Conservation (phyloP, 805 yeast species). For the Brettanomyces naardenensis region DNA sequence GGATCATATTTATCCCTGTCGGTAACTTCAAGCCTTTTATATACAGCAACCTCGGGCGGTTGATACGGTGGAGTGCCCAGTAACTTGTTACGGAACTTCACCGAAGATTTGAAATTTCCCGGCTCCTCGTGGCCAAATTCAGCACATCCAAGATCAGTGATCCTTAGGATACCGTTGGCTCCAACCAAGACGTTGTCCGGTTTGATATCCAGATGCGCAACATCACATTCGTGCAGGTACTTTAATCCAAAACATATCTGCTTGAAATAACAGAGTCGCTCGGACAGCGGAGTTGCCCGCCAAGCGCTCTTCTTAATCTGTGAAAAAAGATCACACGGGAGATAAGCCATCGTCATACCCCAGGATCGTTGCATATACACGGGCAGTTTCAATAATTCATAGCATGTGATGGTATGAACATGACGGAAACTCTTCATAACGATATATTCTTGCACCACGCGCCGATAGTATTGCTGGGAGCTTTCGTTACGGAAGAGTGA, state of each 20-base stretch:
- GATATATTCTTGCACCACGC: conserved; percentile 58
- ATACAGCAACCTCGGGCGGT: conserved; percentile 65
- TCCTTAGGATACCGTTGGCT: conserved; percentile 50
- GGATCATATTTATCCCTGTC: conserved; percentile 38
- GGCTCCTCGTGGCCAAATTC: conserved; percentile 51
- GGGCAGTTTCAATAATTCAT: conserved; percentile 49
- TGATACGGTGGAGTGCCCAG: conserved; percentile 80
- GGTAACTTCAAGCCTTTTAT: conserved; percentile 24
- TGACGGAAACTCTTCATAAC: conserved; percentile 46
- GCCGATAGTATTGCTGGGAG: conserved; percentile 53
- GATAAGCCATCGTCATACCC: conserved; percentile 67
- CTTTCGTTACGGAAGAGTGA: conserved; percentile 34
- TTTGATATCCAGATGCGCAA: conserved; percentile 67
- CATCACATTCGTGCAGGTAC: conserved; percentile 55
- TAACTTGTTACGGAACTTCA: conserved; percentile 32
- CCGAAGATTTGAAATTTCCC: conserved; percentile 37
- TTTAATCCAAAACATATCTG: conserved; percentile 57
- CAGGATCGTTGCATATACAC: conserved; percentile 58
- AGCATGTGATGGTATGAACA: conserved; percentile 54
- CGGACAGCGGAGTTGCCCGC: conserved; percentile 40
- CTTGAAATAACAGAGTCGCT: conserved; percentile 60
- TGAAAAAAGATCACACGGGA: conserved; percentile 55
- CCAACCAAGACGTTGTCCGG: conserved; percentile 67
- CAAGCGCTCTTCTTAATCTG: conserved; percentile 51
- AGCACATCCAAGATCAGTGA: conserved; percentile 74